Base-by-base conservation (phyloP, 2,329 filamentous ascomycete genomes). In the Fusarium poae region DNA sequence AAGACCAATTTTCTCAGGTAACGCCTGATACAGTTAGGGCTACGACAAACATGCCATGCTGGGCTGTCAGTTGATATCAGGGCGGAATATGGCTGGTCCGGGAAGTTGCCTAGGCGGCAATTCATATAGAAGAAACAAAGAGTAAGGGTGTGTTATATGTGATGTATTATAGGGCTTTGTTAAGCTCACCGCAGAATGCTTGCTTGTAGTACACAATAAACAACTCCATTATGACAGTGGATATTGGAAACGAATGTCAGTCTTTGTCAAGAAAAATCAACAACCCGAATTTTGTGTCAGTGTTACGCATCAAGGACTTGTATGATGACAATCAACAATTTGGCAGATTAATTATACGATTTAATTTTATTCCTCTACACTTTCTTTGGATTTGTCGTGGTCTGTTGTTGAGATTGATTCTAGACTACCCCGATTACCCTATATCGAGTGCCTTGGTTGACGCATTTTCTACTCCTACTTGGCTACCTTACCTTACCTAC, bases 201-300 rank as follows among this genome's bases (percentile, higher is more conserved):
- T 35, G 13, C 12, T n/a, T n/a, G n/a, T n/a, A n/a, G n/a, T n/a
- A 25, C 12, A 5, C 3, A 23, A 1, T 9, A 37, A 20, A 37
- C 29, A 18, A 2, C 2, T 13, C 5, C 10, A 11, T 2, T 6
- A 5, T 10, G n/a, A 16, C 2, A 5, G 0, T 5, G 9, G 27
- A 9, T 39, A 4, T 4, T 20, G 6, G 3, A 30, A 20, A 34
- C 21, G 18, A 23, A 10, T 16, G 21, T 3, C 11, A 37, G 12
- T 37, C 9, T 13, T 20, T 12, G 35, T 6, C 3, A 5, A 20
- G 5, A 13, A 13, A 12, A n/a, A 37, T 12, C 10, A 13, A 20
- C 6, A 7, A 20, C 20, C 5, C 4, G 5, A 16, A 8, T 34
- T 18, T 3, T 25, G 25, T 25, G 25, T 25, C 25, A 7, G 25